phyloP scores from a whole-genome alignment of 108 stramenopile genomes.

The Skeletonema grethae region DNA sequence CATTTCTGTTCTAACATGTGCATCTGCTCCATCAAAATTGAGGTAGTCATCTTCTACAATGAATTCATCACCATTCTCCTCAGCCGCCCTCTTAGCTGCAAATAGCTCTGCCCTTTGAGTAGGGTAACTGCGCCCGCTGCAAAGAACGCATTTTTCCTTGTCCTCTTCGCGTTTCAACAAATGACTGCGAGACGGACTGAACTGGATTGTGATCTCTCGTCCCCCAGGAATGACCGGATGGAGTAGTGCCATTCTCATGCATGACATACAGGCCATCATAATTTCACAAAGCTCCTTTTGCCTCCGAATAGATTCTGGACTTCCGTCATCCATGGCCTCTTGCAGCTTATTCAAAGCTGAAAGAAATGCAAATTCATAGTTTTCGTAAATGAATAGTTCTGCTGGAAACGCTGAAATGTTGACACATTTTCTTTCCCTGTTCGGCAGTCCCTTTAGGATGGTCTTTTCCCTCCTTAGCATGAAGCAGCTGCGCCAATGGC shows the following conservation, averaged over 20 bases:
- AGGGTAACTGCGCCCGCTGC: conserved; percentile 15
- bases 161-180: conserved; percentile 31
- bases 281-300: conserved; percentile 24
- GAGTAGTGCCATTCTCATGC: conserved; percentile 36
- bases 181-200: conserved; percentile 31
- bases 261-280: conserved; percentile 45
- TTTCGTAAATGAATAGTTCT: conserved; percentile 41
- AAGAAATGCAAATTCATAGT: conserved; percentile 35
- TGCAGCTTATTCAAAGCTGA: conserved; percentile 19
- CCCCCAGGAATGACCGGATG: conserved; percentile 41
- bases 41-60: conserved; percentile 13
- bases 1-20: background rate
- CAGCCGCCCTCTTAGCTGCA: background rate
- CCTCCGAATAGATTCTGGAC: conserved; percentile 7
- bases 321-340: conserved; percentile 20
- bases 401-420: conserved; percentile 8
- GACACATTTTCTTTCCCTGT: background rate
- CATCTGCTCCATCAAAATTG: conserved; percentile 8
- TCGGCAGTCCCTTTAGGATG: conserved; percentile 12
- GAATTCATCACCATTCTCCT: conserved; percentile 16
- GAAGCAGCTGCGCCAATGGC: conserved; percentile 23
- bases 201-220: conserved; percentile 36
- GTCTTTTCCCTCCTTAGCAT: conserved; percentile 33
- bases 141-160: conserved; percentile 30
- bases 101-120: conserved; percentile 25